Evolutionary conservation across 768 basidiomycete species (phyloP).

Genomic region (Pleurotus tuoliensis): DNA sequence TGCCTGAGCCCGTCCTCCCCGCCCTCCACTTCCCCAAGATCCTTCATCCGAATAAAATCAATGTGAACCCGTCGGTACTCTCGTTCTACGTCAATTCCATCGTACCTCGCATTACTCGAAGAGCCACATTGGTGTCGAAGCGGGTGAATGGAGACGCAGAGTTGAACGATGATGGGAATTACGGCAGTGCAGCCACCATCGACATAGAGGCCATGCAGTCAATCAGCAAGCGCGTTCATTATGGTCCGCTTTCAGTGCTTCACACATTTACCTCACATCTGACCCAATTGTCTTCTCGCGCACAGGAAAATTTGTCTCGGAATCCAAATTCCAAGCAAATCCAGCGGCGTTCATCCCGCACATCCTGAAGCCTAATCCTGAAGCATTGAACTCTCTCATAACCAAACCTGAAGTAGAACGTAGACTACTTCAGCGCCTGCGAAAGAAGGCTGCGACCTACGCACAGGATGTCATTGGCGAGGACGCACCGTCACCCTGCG

Average conservation of each 20-base stretch:
- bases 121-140: constrained; percentile 62
- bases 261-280: not conserved
- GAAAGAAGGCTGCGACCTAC: constrained; percentile 76
- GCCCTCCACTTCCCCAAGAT: constrained; percentile 71
- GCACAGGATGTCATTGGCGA: constrained; percentile 78
- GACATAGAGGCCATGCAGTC: constrained; percentile 97
- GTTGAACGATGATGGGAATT: constrained; percentile 93
- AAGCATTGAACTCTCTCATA: constrained; percentile 80
- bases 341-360: constrained; percentile 91
- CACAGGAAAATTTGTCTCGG: constrained; percentile 96
- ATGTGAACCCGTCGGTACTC: constrained; percentile 83
- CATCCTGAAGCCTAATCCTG: constrained; percentile 74
- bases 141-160: constrained; percentile 67
- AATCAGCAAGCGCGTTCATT: constrained; percentile 98
- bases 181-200: constrained; percentile 91
- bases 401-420: constrained; percentile 97
- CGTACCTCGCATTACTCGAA: constrained; percentile 83
- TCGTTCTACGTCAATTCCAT: constrained; percentile 86
- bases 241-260: constrained; percentile 53
- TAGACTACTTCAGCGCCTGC: constrained; percentile 75
- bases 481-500: constrained; percentile 42
- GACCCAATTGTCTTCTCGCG: not conserved
- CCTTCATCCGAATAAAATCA: constrained; percentile 75
- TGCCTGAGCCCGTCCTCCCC: constrained; percentile 80
- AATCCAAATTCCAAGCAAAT: constrained; percentile 89